Evolutionary conservation across 768 basidiomycete species (phyloP).

Genomic region (Tremella fuciformis): DNA sequence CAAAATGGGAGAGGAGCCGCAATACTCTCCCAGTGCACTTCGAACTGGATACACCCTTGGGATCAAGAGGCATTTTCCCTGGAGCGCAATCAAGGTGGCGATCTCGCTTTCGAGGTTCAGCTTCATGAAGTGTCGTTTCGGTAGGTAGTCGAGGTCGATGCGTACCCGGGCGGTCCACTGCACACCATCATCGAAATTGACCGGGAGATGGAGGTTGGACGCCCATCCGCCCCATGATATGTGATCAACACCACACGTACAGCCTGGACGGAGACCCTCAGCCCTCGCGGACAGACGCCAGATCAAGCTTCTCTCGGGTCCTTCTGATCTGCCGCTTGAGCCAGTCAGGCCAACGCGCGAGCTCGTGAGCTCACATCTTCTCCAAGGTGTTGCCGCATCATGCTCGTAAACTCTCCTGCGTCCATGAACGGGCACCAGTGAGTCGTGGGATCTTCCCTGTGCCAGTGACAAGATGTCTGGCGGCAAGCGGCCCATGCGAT

Average conservation of each 20-base stretch:
- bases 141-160: background rate
- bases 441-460: background rate
- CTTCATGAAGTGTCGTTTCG: background rate
- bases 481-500: background rate
- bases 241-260: background rate
- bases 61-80: background rate
- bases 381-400: background rate
- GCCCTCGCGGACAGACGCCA: background rate
- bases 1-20: no score
- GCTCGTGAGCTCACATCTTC: background rate
- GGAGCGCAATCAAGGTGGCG: conserved; percentile 16
- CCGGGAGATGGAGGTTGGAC: conserved; percentile 13
- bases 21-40: no score
- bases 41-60: no score
- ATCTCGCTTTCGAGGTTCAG: conserved; percentile 15
- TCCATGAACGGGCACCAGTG: conserved; percentile 1
- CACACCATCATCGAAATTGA: conserved; percentile 19
- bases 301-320: background rate
- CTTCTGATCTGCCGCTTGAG: background rate
- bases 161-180: conserved; percentile 21
- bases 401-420: background rate
- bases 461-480: background rate
- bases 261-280: background rate
- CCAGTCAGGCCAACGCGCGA: background rate
- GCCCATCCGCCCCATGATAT: background rate